phyloP scores from a whole-genome alignment of 2,329 filamentous ascomycete genomes.

The Orbilia oligospora region DNA sequence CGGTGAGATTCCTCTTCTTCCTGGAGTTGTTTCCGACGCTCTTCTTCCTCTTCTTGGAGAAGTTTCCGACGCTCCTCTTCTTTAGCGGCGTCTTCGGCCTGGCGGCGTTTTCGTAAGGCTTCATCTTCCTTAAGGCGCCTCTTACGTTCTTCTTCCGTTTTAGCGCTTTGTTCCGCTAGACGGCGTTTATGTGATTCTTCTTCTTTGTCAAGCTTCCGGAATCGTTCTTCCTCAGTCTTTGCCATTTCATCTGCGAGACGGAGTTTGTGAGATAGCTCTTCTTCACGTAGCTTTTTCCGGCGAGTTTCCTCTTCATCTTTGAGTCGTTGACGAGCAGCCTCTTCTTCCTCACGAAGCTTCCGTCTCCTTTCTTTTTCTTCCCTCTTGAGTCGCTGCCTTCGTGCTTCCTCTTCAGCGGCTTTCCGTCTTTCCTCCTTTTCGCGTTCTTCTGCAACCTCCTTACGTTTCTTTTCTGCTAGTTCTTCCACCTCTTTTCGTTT shows the following conservation, averaged over 20 bases:
- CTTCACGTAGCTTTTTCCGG: conserved; percentile 40
- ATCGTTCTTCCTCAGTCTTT: conserved; percentile 81
- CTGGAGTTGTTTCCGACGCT: conserved; percentile 34
- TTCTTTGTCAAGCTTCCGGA: conserved; percentile 74
- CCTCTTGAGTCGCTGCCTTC: conserved; percentile 88
- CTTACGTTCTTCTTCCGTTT: conserved; percentile 42
- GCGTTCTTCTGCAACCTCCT: conserved; percentile 81
- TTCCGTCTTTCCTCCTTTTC: conserved; percentile 83
- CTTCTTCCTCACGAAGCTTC: conserved; percentile 86
- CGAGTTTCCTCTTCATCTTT: conserved; percentile 52
- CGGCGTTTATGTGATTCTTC: conserved; percentile 56
- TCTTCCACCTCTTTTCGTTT: conserved; percentile 87
- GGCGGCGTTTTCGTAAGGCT: conserved; percentile 11
- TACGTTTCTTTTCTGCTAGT: conserved; percentile 80
- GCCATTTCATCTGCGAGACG: conserved; percentile 57
- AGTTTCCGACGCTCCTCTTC: conserved; percentile 37
- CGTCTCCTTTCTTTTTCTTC: conserved; percentile 88
- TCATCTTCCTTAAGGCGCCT: conserved; percentile 43
- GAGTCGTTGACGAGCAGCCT: conserved; percentile 80
- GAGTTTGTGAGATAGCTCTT: conserved; percentile 54
- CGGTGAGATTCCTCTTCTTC: conserved; percentile 26
- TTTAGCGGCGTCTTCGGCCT: conserved; percentile 13
- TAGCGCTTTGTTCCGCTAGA: conserved; percentile 43
- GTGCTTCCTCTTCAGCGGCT: conserved; percentile 83
- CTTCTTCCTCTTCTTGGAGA: conserved; percentile 39